phyloP scores from a whole-genome alignment of 495 filamentous ascomycete species.

The Neohortaea acidophila region DNA sequence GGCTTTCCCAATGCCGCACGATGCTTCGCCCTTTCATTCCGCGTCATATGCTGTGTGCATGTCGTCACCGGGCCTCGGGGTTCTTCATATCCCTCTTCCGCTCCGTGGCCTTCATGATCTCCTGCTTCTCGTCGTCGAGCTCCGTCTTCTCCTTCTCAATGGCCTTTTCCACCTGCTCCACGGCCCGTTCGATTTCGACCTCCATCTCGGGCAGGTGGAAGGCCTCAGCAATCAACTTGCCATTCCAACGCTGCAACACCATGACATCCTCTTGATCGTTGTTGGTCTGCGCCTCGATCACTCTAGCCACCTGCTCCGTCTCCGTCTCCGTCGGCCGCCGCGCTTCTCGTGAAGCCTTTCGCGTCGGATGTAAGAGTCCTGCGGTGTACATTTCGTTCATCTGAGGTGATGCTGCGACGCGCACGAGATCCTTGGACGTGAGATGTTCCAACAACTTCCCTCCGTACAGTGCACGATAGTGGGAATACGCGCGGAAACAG shows the following conservation, averaged over 20 bases:
- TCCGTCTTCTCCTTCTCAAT: slow-evolving; percentile 34
- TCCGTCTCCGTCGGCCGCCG: slow-evolving; percentile 21
- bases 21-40: no score
- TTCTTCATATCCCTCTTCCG: no score
- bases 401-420: slow-evolving; percentile 41
- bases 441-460: slow-evolving; percentile 76
- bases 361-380: slow-evolving; percentile 25
- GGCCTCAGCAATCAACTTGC: slow-evolving; percentile 29
- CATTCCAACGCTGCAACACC: slow-evolving; percentile 30
- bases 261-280: slow-evolving; percentile 26
- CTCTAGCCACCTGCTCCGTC: slow-evolving; percentile 41
- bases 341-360: slow-evolving; percentile 21
- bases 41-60: no score
- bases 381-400: slow-evolving; percentile 58
- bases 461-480: slow-evolving; percentile 64
- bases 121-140: slow-evolving; percentile 13
- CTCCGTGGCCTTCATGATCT: slow-evolving; percentile 1
- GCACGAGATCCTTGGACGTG: slow-evolving; percentile 51
- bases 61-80: no score
- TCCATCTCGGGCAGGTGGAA: slow-evolving; percentile 56
- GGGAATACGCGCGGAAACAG: slow-evolving; percentile 59
- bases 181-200: slow-evolving; percentile 77
- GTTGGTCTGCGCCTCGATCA: slow-evolving; percentile 37
- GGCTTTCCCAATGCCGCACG: no score
- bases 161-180: slow-evolving; percentile 63